Evolutionary conservation across 768 basidiomycete genomes (phyloP).

Genomic region (Clavaria fumosa): DNA sequence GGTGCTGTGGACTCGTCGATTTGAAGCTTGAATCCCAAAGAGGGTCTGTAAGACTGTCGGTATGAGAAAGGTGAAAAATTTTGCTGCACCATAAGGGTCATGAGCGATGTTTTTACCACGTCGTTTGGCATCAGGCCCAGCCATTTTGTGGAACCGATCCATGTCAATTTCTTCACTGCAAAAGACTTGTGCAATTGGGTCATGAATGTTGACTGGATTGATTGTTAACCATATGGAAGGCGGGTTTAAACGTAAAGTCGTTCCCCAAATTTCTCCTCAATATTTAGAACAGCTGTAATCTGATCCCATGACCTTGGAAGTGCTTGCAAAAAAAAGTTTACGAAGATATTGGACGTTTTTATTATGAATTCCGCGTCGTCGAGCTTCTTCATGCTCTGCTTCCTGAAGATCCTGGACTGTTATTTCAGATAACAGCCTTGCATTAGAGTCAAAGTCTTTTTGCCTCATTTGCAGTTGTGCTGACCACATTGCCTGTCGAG

Average conservation of each 20-base stretch:
- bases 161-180: constrained; percentile 23
- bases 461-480: constrained; percentile 21
- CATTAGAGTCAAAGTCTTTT: neutral
- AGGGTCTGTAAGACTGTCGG: constrained; percentile 16
- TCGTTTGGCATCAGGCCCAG: constrained; percentile 12
- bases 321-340: neutral
- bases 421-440: neutral
- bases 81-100: constrained; percentile 20
- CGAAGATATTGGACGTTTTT: neutral
- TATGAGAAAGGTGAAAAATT: constrained; percentile 21
- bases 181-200: constrained; percentile 24
- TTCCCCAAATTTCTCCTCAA: constrained; percentile 4
- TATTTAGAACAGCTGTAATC: neutral
- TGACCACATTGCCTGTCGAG: constrained; percentile 9
- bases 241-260: constrained; percentile 10
- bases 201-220: constrained; percentile 19
- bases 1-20: constrained; percentile 5
- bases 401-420: neutral
- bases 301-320: constrained; percentile 4
- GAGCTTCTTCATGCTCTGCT: neutral
- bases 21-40: constrained; percentile 16
- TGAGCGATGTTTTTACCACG: constrained; percentile 13
- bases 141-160: constrained; percentile 14
- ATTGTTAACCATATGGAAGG: constrained; percentile 23
- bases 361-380: constrained; percentile 2